A percentile compares a stretch with the other conserved stretches of the same genome.
Evolutionary conservation across 2,329 filamentous ascomycete species (phyloP).

Genomic region (Epichloe gansuensis): DNA sequence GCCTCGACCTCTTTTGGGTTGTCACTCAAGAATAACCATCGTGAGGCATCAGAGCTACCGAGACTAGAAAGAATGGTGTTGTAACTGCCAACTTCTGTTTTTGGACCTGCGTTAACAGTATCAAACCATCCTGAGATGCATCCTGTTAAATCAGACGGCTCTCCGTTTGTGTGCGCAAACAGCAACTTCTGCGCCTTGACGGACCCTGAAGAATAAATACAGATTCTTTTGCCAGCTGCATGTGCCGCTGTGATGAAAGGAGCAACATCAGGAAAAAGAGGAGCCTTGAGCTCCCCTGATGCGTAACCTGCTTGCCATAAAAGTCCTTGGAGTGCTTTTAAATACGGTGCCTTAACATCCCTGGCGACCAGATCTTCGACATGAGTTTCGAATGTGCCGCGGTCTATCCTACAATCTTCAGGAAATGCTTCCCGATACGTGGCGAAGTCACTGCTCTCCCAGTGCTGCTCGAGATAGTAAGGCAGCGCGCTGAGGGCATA

Average conservation of each 20-base stretch:
- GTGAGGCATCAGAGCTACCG: conserved; percentile 30
- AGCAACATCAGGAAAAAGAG: conserved; percentile 64
- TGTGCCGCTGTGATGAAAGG: conserved; percentile 49
- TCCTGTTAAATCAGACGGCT: conserved; percentile 44
- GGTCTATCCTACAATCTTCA: conserved; percentile 44
- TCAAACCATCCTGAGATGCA: conserved; percentile 60
- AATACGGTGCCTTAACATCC: conserved; percentile 63
- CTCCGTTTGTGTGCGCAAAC: conserved; percentile 52
- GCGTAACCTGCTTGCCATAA: conserved; percentile 66
- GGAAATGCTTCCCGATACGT: conserved; percentile 62
- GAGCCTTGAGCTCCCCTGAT: conserved; percentile 54
- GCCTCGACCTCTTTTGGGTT: conserved; percentile 58
- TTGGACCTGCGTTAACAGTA: conserved; percentile 66
- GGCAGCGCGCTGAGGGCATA: conserved; percentile 59
- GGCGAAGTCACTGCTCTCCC: conserved; percentile 51
- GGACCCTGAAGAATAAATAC: conserved; percentile 74
- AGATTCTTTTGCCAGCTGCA: conserved; percentile 40
- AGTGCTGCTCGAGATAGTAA: conserved; percentile 48
- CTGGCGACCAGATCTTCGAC: conserved; percentile 55
- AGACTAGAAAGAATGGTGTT: conserved; percentile 39
- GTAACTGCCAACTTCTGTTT: conserved; percentile 57
- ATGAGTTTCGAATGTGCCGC: conserved; percentile 49
- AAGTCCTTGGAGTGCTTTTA: conserved; percentile 69
- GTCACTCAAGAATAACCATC: conserved; percentile 71
- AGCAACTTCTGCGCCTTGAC: conserved; percentile 70